These are phyloP conservation scores for Corrigiola litoralis DNA, from an alignment of 179 eudicot genomes.

Conservation along the genomic window DNA sequence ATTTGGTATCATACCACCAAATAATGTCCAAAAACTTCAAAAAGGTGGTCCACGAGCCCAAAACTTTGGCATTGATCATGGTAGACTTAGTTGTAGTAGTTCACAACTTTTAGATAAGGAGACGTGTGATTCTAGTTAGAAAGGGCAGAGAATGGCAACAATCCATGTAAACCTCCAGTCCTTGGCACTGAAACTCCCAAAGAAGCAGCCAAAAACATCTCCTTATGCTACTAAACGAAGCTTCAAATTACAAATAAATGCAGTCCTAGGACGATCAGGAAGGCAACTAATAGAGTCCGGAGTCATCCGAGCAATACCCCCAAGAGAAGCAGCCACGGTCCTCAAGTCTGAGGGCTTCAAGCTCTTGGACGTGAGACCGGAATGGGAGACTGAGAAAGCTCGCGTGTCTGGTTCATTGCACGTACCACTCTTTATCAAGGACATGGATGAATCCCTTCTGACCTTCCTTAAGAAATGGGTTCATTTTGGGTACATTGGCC, in stretches of 20 bases:
- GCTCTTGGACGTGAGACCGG: slow-evolving; percentile 74
- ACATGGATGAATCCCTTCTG: slow-evolving; percentile 50
- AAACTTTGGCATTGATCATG: not conserved
- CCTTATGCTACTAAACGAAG: slow-evolving; percentile 1
- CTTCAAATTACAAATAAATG: slow-evolving; percentile 23
- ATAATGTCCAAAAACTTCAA: not conserved
- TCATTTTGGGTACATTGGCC: slow-evolving; percentile 92
- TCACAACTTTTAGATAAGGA: slow-evolving; percentile 19
- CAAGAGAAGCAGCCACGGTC: slow-evolving; percentile 56
- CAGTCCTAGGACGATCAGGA: slow-evolving; percentile 41
- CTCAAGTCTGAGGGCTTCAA: slow-evolving; percentile 47
- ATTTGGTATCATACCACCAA: not conserved
- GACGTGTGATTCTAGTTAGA: not conserved
- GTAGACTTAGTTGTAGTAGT: not conserved
- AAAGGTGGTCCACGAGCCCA: slow-evolving; percentile 7
- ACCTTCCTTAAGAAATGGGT: slow-evolving; percentile 91
- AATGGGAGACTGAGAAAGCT: slow-evolving; percentile 88
- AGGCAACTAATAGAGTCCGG: slow-evolving; percentile 66
- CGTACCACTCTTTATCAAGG: slow-evolving; percentile 74
- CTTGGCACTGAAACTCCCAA: slow-evolving; percentile 14
- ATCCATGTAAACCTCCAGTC: slow-evolving; percentile 37
- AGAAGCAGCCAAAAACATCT: slow-evolving; percentile 3
- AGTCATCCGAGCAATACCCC: slow-evolving; percentile 38
- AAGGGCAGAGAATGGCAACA: slow-evolving; percentile 34
- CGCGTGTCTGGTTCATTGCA: slow-evolving; percentile 68